Evolutionary conservation across 345 rosid genomes (phyloP).

Genomic region (Xanthoceras sorbifolium): DNA sequence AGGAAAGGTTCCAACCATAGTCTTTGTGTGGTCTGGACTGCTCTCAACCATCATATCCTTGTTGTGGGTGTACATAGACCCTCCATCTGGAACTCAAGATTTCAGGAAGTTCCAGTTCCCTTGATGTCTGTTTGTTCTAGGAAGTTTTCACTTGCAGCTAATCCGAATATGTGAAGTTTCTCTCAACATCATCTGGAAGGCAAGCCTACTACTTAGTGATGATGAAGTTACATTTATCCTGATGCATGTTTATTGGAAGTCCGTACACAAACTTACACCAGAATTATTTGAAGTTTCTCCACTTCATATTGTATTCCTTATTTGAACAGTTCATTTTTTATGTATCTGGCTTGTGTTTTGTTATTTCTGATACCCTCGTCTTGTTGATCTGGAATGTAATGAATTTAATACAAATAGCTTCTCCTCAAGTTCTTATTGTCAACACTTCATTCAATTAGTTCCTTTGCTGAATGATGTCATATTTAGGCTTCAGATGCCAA

Average conservation of each 20-base stretch:
- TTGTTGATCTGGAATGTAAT: background rate
- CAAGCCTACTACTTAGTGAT: too few relatives aligned
- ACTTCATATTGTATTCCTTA: conserved; percentile 27
- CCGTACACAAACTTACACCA: too few relatives aligned
- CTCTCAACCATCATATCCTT: conserved; percentile 62
- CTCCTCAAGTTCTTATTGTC: background rate
- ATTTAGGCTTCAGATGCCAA: too few relatives aligned
- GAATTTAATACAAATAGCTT: background rate
- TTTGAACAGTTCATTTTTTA: conserved; percentile 15
- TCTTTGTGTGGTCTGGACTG: conserved; percentile 77
- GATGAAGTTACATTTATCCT: too few relatives aligned
- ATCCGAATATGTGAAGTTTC: conserved; percentile 29
- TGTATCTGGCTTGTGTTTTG: conserved; percentile 11
- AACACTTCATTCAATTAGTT: too few relatives aligned
- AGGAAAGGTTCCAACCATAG: conserved; percentile 73
- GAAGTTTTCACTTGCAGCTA: too few relatives aligned
- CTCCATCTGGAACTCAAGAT: conserved; percentile 54
- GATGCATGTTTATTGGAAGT: too few relatives aligned
- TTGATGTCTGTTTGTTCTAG: conserved; percentile 21
- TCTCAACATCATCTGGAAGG: conserved; percentile 40
- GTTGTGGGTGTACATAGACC: conserved; percentile 72
- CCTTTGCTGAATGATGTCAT: too few relatives aligned
- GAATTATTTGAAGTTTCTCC: too few relatives aligned
- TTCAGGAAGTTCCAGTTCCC: conserved; percentile 54
- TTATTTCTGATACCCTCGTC: background rate